Percentiles rank a stretch among this genome's conserved stretches.
Conservation (phyloP, 208 protist genomes). For the Crithidia mellificae region DNA sequence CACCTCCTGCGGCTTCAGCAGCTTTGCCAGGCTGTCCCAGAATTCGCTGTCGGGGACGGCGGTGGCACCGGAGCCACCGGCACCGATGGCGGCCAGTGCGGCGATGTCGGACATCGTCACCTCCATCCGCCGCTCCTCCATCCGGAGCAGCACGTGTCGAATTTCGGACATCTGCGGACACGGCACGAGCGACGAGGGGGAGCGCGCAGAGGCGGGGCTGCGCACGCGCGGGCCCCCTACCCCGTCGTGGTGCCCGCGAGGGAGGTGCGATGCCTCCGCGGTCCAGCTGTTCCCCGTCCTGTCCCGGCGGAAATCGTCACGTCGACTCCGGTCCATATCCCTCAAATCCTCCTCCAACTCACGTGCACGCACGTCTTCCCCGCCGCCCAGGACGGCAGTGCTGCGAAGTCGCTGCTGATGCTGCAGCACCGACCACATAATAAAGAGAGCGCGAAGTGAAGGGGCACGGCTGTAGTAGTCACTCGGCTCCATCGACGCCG, state of each 20-base stretch:
- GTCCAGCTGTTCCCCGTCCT: background rate
- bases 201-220: slow-evolving; percentile 4
- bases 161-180: slow-evolving; percentile 35
- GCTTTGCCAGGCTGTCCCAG: slow-evolving; percentile 21
- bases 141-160: slow-evolving; percentile 42
- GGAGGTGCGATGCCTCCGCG: background rate
- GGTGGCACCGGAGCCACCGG: slow-evolving; percentile 8
- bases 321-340: too few relatives aligned
- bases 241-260: background rate
- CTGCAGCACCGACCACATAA: slow-evolving; percentile 47
- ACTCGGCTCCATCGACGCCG: slow-evolving; percentile 23
- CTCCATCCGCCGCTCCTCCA: slow-evolving; percentile 39
- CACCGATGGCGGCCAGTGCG: slow-evolving; percentile 31
- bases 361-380: too few relatives aligned
- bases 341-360: too few relatives aligned
- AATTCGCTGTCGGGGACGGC: slow-evolving; percentile 23
- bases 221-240: slow-evolving; percentile 15
- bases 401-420: slow-evolving; percentile 19
- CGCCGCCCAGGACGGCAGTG: slow-evolving; percentile 2
- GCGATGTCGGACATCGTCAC: slow-evolving; percentile 38
- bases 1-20: slow-evolving; percentile 24
- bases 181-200: slow-evolving; percentile 16
- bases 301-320: too few relatives aligned
- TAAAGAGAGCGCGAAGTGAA: slow-evolving; percentile 73
- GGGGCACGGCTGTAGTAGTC: slow-evolving; percentile 63